A percentile compares a stretch with the other conserved stretches of the same genome.
phyloP scores from a whole-genome alignment of 805 yeast genomes.

The Kodamaea restingae region DNA sequence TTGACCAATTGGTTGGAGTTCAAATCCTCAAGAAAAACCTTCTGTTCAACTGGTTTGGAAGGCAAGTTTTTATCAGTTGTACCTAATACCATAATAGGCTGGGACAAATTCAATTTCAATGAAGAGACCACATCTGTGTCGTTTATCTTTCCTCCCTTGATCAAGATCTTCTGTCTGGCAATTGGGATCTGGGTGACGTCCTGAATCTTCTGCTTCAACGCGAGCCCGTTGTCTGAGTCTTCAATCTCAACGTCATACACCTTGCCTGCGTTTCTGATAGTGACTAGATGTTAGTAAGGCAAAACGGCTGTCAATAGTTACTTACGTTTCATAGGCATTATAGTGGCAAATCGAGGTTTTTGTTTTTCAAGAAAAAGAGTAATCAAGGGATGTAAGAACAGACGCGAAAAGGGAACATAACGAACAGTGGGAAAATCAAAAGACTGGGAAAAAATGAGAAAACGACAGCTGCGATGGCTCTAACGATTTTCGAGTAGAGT shows the following conservation, averaged over 20 bases:
- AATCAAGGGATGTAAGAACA: not conserved
- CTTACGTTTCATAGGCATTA: conserved; percentile 8
- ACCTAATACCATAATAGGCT: conserved; percentile 84
- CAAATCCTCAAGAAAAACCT: conserved; percentile 68
- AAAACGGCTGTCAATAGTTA: not conserved
- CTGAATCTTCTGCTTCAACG: conserved; percentile 65
- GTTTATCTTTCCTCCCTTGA: conserved; percentile 82
- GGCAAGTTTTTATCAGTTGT: conserved; percentile 70
- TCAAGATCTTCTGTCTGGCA: conserved; percentile 82
- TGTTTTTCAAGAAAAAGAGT: conserved; percentile 1
- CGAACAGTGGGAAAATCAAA: too few relatives aligned
- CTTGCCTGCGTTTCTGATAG: conserved; percentile 42
- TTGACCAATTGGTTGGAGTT: conserved; percentile 40
- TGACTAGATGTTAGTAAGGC: conserved; percentile 14
- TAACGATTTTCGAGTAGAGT: too few relatives aligned
- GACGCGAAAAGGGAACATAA: not conserved
- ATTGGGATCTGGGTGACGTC: conserved; percentile 79
- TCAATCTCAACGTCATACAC: conserved; percentile 42
- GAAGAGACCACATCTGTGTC: conserved; percentile 58
- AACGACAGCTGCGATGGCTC: too few relatives aligned
- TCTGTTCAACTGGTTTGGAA: conserved; percentile 47
- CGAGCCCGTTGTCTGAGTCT: conserved; percentile 51
- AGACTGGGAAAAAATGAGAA: too few relatives aligned
- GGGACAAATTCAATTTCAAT: conserved; percentile 58
- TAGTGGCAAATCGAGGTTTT: not conserved